Percentiles rank a stretch among this genome's conserved stretches.
Conservation (phyloP, 2,329 filamentous ascomycete genomes). For the Epichloe coenophiala region DNA sequence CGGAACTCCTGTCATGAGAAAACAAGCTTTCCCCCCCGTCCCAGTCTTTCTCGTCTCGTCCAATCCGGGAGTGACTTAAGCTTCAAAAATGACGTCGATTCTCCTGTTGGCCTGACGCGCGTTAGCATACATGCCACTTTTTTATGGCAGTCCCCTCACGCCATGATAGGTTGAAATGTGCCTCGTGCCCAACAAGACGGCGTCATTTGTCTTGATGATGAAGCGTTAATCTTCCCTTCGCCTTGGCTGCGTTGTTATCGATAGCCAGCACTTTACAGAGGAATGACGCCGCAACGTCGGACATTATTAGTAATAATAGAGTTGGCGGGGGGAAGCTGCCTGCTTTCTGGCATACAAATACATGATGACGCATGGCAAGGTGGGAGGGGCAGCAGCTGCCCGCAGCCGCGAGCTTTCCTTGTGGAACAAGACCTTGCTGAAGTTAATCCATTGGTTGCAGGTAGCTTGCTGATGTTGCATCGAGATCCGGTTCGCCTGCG, state of each 20-base stretch:
- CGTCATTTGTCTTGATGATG: background rate
- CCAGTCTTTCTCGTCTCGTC: background rate
- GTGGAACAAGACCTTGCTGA: too few species aligned
- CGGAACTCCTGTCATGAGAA: too few species aligned
- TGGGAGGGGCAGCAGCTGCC: background rate
- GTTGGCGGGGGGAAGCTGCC: background rate
- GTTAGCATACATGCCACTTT: background rate
- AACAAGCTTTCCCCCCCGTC: too few species aligned
- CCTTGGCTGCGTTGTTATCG: background rate
- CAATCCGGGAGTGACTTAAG: background rate
- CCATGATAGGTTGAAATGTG: background rate
- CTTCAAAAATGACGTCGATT: background rate
- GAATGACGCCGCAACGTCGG: background rate
- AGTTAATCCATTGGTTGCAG: background rate
- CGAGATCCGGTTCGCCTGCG: background rate
- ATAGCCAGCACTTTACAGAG: background rate
- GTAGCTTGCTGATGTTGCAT: background rate
- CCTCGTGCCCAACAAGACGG: too few species aligned
- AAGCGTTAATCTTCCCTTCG: background rate
- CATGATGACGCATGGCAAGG: background rate
- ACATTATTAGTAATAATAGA: too few species aligned
- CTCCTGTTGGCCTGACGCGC: background rate
- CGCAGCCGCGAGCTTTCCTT: background rate
- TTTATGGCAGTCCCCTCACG: background rate
- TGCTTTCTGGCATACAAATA: background rate